Evolutionary conservation across 495 filamentous ascomycete genomes (phyloP), one percentile per base, ranked within the genome.

Genomic region (Aspergillus cavernicola): DNA sequence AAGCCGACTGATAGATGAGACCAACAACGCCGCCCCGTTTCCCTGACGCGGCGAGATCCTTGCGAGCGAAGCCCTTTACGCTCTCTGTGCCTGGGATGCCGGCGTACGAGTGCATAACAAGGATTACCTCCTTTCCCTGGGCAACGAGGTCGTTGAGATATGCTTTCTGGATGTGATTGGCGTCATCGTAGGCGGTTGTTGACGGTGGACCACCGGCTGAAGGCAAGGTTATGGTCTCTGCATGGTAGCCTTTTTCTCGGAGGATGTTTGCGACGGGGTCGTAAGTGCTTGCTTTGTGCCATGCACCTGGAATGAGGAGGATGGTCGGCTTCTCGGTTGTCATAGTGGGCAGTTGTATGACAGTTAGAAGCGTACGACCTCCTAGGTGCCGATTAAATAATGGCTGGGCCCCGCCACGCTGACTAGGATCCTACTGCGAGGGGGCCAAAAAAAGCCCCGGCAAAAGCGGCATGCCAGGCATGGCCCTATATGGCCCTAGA

Each of bases 41-140:
- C 7, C 44, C 44, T 6, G 33, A 10, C 18, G 9, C 44, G 11
- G 44, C 28, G 9, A 19, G 15, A 3, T 36, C 44, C 20, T 22
- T 35, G 3, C 20, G 9, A 1, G 28, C 11, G 23, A 40, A 18
- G 16, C 48, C 48, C 22, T 51, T 51, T 8, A 37, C 48, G 6
- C 13, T 8, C 9, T 38, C 35, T 18, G 35, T 40, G 3, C 48
- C 48, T 4, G 48, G 33, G 18, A 38, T 39, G 6, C 48, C 48
- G 11, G 19, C 48, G 26, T 51, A 51, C 12, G 48, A 51, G 26
- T 51, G 35, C 48, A 51, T 41, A 22, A 51, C 20, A n/a, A 51
- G 13, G n/a, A 51, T 31, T 6, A 51, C 24, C 13, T 40, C 20
- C 13, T 51, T 51, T 3, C 35, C 48, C 15, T 31, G 9, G 20